Base-by-base conservation (phyloP, 2,329 filamentous ascomycete genomes). In the Colletotrichum scovillei region DNA sequence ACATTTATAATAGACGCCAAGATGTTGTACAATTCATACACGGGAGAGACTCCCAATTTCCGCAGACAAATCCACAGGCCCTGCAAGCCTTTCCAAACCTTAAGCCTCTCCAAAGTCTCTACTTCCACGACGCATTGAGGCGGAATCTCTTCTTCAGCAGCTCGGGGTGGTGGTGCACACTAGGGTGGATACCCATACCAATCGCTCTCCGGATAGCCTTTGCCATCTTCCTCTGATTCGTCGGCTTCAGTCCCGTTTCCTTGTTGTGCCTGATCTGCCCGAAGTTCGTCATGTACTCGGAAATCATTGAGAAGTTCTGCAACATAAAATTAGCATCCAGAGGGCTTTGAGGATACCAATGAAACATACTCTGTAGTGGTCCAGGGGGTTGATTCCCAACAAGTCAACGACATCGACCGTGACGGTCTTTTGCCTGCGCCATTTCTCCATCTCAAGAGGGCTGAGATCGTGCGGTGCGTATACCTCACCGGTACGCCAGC, bases 261-360 rank as follows among this genome's bases (percentile, higher is more conserved):
- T 82, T 88, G n/a, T 90, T 88, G 81, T 93, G 91, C 84, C 91
- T 93, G 82, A 99, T 98, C 73, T 95, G 91, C 63, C 96, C 97
- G 85, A 94, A 94, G 12, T 92, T 84, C 0, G 94, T 95, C 79
- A 97, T 93, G 82, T 93, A 98, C 82, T 98, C 95, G 38, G 93
- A 93, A 84, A 98, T 93, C 74, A 99, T 90, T 49, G 94, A 91
- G 82, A 97, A 97, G 84, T 99, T 99, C 95, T 98, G 78, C 63
- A 75, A 38, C 16, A 14, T 4, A 75, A 52, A 60, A 38, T 63
- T 35, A 46, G 32, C 28, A 46, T 9, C 22, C 19, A 5, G 30
- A 5, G 16, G 38, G 14, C 26, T 11, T 35, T 11, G 16, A 7
- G 7, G 16, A 9, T 19, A 22, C 35, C 52, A 68, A 52, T 52